phyloP scores from a whole-genome alignment of 768 basidiomycete species.

The Crassisporium funariophilum region DNA sequence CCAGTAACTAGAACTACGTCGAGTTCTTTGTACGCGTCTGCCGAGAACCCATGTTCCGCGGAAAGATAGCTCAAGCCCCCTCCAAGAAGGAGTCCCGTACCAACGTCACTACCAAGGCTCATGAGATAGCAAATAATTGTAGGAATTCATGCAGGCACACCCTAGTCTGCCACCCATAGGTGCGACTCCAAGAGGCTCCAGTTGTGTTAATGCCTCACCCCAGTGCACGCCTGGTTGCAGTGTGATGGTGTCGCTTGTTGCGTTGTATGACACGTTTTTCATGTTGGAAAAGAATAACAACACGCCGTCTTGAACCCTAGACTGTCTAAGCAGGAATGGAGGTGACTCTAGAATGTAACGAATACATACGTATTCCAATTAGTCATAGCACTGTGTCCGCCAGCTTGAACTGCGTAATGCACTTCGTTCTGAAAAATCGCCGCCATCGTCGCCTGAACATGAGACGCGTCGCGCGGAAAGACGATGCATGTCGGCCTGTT shows the following conservation, averaged over 20 bases:
- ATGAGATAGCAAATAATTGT: background rate
- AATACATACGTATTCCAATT: slow-evolving; percentile 46
- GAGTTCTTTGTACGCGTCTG: slow-evolving; percentile 37
- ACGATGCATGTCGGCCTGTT: slow-evolving; percentile 38
- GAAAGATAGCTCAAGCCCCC: slow-evolving; percentile 44
- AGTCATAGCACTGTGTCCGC: slow-evolving; percentile 43
- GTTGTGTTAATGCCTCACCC: slow-evolving; percentile 37
- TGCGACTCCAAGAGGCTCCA: slow-evolving; percentile 44
- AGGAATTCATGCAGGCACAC: slow-evolving; percentile 18
- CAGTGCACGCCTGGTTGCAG: slow-evolving; percentile 46
- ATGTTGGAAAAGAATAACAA: slow-evolving; percentile 41
- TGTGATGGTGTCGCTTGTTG: slow-evolving; percentile 36
- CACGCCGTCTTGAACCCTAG: slow-evolving; percentile 39
- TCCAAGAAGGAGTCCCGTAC: slow-evolving; percentile 45
- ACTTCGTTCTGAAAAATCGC: slow-evolving; percentile 35
- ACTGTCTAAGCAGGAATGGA: slow-evolving; percentile 2
- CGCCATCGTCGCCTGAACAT: slow-evolving; percentile 41
- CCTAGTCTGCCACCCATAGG: slow-evolving; percentile 41
- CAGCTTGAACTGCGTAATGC: slow-evolving; percentile 44
- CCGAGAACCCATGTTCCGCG: slow-evolving; percentile 41
- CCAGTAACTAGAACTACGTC: slow-evolving; percentile 47
- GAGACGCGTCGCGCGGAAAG: slow-evolving; percentile 28
- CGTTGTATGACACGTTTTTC: slow-evolving; percentile 39
- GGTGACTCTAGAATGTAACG: background rate
- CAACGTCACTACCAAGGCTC: slow-evolving; percentile 34